Base-by-base conservation (phyloP, 2,329 filamentous ascomycete species). In the Botrytis porri region DNA sequence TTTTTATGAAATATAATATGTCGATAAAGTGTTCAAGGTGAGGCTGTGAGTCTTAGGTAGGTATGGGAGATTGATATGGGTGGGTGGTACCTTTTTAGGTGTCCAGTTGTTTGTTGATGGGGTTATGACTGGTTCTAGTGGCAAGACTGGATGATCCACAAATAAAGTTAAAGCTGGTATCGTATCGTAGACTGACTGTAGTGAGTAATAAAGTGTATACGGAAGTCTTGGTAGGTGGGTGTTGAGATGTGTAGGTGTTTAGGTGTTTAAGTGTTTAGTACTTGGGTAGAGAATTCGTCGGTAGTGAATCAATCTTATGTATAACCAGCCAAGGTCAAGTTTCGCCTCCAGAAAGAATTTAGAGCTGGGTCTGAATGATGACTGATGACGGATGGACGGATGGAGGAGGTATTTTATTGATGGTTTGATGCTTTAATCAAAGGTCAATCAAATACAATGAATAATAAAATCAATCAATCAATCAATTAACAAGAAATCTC, bases 91-190 rank as follows among this genome's bases (percentile, higher is more conserved):
- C 57, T 69, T 73, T 61, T 63, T 60, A 54, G 41, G 41, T 43
- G 25, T 32, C 54, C 51, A 48, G 43, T 35, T 39, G 60, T 59
- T 35, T 39, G 60, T 59, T 63, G 65, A 57, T 61, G 39, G 66
- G 64, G 62, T 66, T 66, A 66, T 72, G 54, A 72, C 70, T 72
- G 70, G 16, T 67, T 67, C 18, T 39, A 61, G 70, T 72, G 70
- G 70, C 70, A 64, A 72, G 70, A 67, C 32, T 59, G 35, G 64
- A 71, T 35, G 60, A 61, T 62, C 22, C 57, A 69, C 43, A 57
- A 57, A 29, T 32, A 57, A 57, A 57, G 51, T 57, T 41, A 63
- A 43, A 64, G 43, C 32, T 25, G 60, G 43, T 54, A 57, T 32
- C 12, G 57, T 60, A 51, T n/a, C 39, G 39, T 41, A 41, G 39